Evolutionary conservation across 257 asterid species (phyloP).

Genomic region (Knoxia roxburghii): DNA sequence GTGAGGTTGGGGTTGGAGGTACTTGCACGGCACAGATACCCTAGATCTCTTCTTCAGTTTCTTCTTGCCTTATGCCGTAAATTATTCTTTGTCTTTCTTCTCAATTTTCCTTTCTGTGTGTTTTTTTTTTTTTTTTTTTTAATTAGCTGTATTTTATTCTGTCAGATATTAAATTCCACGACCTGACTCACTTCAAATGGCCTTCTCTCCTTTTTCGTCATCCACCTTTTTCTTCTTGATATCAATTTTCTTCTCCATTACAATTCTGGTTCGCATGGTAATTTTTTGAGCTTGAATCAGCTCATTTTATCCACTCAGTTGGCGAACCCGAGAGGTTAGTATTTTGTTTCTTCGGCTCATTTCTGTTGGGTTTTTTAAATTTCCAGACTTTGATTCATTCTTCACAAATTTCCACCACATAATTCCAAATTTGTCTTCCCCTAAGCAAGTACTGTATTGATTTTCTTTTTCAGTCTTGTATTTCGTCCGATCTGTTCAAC

Average conservation of each 20-base stretch:
- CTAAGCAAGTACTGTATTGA: too few relatives aligned
- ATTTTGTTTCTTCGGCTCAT: slow-evolving; percentile 2
- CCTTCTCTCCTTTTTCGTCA: not conserved
- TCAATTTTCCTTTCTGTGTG: slow-evolving; percentile 19
- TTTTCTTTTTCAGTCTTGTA: too few relatives aligned
- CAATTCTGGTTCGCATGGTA: not conserved
- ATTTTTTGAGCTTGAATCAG: not conserved
- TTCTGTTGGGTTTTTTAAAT: slow-evolving; percentile 22
- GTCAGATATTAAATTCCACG: not conserved
- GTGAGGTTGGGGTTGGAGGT: slow-evolving; percentile 54
- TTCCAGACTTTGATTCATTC: not conserved
- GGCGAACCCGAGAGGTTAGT: slow-evolving; percentile 33
- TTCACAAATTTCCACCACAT: slow-evolving; percentile 22
- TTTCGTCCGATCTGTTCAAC: slow-evolving; percentile 3
- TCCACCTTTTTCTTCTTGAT: not conserved
- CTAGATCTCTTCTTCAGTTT: slow-evolving; percentile 52
- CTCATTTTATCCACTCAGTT: too few relatives aligned
- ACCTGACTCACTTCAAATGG: slow-evolving; percentile 3
- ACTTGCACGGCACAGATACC: slow-evolving; percentile 90
- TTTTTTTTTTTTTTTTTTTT: slow-evolving; percentile 20
- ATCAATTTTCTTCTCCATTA: slow-evolving; percentile 11
- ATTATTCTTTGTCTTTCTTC: slow-evolving; percentile 45
- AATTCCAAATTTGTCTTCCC: too few relatives aligned
- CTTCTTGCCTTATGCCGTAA: slow-evolving; percentile 80
- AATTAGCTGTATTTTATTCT: slow-evolving; percentile 16